Evolutionary conservation across 2,329 filamentous ascomycete genomes (phyloP), one percentile per base, ranked within the genome.

Genomic region (Xylariaceae sp.): DNA sequence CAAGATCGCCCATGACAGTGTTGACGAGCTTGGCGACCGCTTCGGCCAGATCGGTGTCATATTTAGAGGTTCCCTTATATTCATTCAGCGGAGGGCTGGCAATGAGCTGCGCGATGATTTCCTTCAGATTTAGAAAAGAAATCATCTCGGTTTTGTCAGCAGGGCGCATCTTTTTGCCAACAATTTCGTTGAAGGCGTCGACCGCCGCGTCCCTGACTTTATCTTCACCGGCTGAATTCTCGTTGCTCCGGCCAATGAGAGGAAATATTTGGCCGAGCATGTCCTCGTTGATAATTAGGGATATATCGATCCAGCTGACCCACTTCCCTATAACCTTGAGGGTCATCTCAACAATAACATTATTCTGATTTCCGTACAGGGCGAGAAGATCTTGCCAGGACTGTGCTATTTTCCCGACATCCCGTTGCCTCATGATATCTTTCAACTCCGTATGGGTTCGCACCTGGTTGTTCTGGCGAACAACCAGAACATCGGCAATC

Each of bases 221-320:
- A 60, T 94, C 89, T 66, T 86, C 73, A 60, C 76, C 64, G 56
- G 79, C 67, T 55, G 74, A 66, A 49, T 74, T 60, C 62, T 81
- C 76, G 59, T 81, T 73, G 11, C 6, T 26, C 64, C 84, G 85
- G n/a, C 87, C 88, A 42, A 95, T 85, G 50, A 97, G 79, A 51
- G 93, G 86, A 57, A 96, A 84, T 44, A 98, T 75, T 37, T 89
- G 77, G 59, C 78, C 82, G 56, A 97, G 80, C 77, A 95, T 93
- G 40, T 84, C 79, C 60, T 90, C 81, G 64, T 94, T 95, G 55
- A 98, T 88, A 34, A 98, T 83, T 43, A 98, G 73, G 38, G 86
- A 87, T 55, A 98, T 97, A 60, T 97, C 93, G 58, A 94, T 95
- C 93, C 93, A 98, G 75, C 89, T 94, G 46, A 95, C 89, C 91